Evolutionary conservation across 208 protist genomes (phyloP), one percentile per base, ranked within the genome.

Genomic region (Wallacemonas sp.): DNA sequence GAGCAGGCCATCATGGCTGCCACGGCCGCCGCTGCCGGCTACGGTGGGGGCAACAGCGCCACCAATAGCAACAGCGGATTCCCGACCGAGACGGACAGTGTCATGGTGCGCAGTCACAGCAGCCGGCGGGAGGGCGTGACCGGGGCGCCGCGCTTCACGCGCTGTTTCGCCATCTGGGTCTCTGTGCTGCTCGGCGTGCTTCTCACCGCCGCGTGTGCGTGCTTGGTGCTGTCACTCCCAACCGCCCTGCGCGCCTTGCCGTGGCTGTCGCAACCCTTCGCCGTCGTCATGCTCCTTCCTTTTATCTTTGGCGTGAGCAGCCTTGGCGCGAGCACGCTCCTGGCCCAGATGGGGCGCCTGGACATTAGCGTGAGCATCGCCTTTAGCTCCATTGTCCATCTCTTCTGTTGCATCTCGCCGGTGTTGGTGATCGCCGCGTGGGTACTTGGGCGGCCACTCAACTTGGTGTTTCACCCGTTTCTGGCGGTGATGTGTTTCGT

Each of bases 311-410:
- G 86, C 52, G 65, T 70, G 2, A 77, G 72, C 27, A 75, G 83
- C 39, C 60, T 88, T 21, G 76, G 74, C 14, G 81, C 87, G 23
- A 76, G 81, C 0, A 70, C 89, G 26, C 67, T 83, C 27, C 74
- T 93, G 65, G 72, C 90, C 23, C 55, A 58, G 9, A 77, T 77
- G 30, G 72, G 76, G 1, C 86, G 91, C 26, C 88, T 92, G 39
- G 90, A 96, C 75, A 81, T 96, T 14, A 77, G 74, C 17, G 73
- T 84, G 26, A 80, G 74, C 63, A 85, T 94, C 24, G 85, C 84
- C 47, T 81, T 94, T 30, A 72, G 83, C 24, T 80, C 74, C 33
- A 76, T 85, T 27, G 82, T 87, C 12, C 85, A 94, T 41, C 75
- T 96, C 44, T 88, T 82, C 65, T 60, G 85, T 46, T 88, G 88